Conservation (phyloP, 2,329 filamentous ascomycete species). For the Diaporthe ilicicola region DNA sequence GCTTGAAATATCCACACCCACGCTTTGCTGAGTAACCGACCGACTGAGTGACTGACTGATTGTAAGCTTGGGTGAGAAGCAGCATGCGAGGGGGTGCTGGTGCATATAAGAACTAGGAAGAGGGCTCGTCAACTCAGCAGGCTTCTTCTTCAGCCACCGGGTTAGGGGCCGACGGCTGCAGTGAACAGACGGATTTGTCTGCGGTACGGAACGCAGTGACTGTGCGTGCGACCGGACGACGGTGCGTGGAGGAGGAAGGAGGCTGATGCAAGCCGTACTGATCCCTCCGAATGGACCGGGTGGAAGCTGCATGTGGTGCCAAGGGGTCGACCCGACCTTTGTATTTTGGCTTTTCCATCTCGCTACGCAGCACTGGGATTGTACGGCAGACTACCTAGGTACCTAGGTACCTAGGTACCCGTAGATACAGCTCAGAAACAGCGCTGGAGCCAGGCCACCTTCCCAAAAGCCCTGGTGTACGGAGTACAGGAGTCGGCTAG, state of each 20-base stretch:
- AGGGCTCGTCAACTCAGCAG: neutral
- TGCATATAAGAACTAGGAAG: slow-evolving; percentile 4
- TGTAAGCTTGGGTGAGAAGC: neutral
- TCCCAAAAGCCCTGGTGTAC: neutral
- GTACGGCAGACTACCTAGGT: neutral
- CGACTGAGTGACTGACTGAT: neutral
- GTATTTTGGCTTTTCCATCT: neutral
- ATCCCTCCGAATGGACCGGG: slow-evolving; percentile 15
- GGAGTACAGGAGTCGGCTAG: neutral
- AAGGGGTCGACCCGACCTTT: neutral
- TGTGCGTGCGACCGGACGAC: slow-evolving; percentile 6
- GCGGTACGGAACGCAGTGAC: neutral
- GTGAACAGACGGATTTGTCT: neutral
- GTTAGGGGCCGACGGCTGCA: neutral
- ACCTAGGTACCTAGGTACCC: too few species aligned
- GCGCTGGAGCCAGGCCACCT: neutral
- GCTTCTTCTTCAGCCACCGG: neutral
- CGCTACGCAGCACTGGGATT: neutral
- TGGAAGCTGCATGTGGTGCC: neutral
- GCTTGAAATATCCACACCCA: neutral
- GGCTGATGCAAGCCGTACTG: slow-evolving; percentile 18
- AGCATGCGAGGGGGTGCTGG: slow-evolving; percentile 2
- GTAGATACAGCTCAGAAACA: neutral
- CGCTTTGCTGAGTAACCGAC: neutral
- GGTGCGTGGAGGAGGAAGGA: slow-evolving; percentile 10